Conservation (phyloP, 2,329 filamentous ascomycete species). For the Penicillium brevicompactum region DNA sequence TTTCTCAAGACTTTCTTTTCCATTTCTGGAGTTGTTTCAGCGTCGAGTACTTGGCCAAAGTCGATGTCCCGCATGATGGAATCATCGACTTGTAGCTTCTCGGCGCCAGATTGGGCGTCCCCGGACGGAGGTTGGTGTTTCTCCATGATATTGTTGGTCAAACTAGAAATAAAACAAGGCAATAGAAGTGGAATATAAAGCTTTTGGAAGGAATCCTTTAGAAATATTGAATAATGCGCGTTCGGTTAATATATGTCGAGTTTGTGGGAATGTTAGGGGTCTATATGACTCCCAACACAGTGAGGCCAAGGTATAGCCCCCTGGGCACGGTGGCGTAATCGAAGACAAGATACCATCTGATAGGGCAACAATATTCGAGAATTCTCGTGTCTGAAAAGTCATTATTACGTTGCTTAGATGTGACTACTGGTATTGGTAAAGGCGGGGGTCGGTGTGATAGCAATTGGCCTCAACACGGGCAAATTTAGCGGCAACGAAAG, state of each 20-base stretch:
- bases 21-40: conserved; percentile 24
- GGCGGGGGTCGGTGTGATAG: not conserved
- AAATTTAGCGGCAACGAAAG: not conserved
- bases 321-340: not conserved
- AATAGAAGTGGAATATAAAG: not conserved
- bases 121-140: conserved; percentile 12
- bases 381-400: not conserved
- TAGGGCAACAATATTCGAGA: not conserved
- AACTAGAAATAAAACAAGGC: not conserved
- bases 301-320: not conserved
- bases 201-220: no score
- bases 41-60: conserved; percentile 28
- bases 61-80: conserved; percentile 26
- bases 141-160: conserved; percentile 17
- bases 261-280: not conserved
- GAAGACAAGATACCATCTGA: not conserved
- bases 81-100: conserved; percentile 18
- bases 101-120: conserved; percentile 12
- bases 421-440: not conserved
- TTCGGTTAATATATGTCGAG: not conserved
- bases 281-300: not conserved
- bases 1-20: conserved; percentile 29
- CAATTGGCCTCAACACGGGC: not conserved
- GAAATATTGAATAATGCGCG: no score
- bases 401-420: not conserved